Percentiles rank a stretch among this genome's conserved stretches.
Conservation (phyloP, 805 yeast genomes). For the Ogataea haglerorum region DNA sequence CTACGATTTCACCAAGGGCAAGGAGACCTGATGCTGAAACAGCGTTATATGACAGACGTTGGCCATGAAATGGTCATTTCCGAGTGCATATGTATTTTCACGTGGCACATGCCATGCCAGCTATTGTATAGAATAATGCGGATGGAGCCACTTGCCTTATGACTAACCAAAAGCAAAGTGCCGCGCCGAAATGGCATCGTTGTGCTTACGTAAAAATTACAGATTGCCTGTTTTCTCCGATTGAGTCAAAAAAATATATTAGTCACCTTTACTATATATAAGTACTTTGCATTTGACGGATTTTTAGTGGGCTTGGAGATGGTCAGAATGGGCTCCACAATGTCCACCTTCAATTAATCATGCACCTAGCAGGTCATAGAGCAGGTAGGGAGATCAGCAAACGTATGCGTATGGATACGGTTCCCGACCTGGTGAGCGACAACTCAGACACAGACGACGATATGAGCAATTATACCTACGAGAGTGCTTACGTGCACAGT, state of each 20-base stretch:
- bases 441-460: conserved; percentile 11
- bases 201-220: not conserved
- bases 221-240: not conserved
- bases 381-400: conserved; percentile 1
- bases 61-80: not conserved
- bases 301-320: conserved; percentile 2
- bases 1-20: conserved; percentile 37
- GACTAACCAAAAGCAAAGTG: not conserved
- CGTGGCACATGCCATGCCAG: not conserved
- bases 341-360: conserved; percentile 5
- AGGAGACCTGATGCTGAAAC: not conserved
- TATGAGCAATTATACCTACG: conserved; percentile 3
- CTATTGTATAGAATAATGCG: not conserved
- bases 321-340: conserved; percentile 5
- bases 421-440: conserved; percentile 13
- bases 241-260: conserved; percentile 5
- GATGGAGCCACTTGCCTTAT: not conserved
- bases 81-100: not conserved
- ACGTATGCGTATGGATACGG: not conserved
- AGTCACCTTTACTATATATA: conserved; percentile 7
- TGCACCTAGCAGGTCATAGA: not conserved
- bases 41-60: not conserved
- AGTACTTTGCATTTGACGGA: not conserved
- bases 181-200: not conserved
- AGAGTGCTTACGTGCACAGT: conserved; percentile 3